Evolutionary conservation across 2,329 filamentous ascomycete species (phyloP), one percentile per base, ranked within the genome.

Genomic region (Hymenoscyphus fraxineus): DNA sequence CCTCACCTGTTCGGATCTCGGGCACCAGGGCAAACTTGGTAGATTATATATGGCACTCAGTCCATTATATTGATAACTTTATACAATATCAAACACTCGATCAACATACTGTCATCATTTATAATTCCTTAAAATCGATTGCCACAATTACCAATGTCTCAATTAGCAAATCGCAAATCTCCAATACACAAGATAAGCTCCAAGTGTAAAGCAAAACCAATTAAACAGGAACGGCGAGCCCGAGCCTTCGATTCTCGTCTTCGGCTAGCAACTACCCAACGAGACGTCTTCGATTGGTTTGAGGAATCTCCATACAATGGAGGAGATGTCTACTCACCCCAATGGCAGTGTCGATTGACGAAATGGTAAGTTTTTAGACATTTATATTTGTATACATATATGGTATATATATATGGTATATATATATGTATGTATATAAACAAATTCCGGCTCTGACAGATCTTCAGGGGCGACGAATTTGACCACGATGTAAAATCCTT

Each of bases 231-330:
- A 55, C 51, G 51, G 27, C 51, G 51, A 15, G 31, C 51, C 2
- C 54, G 19, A 3, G 54, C 15, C 13, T 15, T 35, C 1, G 10
- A 56, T n/a, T 35, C 54, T 35, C 54, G 27, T 7, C 27, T 35
- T 4, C 15, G 22, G n/a, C 16, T 56, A 10, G 54, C 54, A 10
- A 56, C 47, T 27, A 44, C 60, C 62, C 66, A 67, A 55, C 64
- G 61, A 22, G 62, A 51, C 2, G 54, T 67, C 16, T 67, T 66
- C 44, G 35, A 47, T 16, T 67, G 56, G 54, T 67, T 66, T 31
- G 66, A 66, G 12, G 47, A 60, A 9, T 56, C 40, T 3, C 63
- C 62, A n/a, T 56, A 56, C 31, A 62, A 64, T 16, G 66, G 64
- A 0, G 32, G 31, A 22, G 66, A 65, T 13, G 65, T 67, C 22